These are phyloP conservation scores for Fusarium sp. DNA, from an alignment of 2,329 filamentous ascomycete species.

Conservation along the genomic window DNA sequence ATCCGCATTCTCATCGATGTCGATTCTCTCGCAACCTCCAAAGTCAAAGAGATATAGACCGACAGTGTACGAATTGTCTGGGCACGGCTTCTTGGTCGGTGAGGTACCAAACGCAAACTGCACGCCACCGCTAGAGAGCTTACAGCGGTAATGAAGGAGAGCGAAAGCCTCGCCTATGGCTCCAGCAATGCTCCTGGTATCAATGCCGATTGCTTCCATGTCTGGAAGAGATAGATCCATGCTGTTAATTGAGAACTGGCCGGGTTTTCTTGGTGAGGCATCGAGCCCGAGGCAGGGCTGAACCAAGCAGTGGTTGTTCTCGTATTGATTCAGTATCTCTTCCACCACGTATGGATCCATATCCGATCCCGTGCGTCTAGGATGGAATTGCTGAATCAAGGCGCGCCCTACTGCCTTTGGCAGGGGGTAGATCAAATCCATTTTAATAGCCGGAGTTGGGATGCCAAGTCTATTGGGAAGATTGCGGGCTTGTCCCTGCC, in stretches of 20 bases:
- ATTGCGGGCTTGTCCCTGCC: no score
- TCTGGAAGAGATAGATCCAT: not conserved
- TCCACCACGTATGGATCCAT: not conserved
- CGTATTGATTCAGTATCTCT: not conserved
- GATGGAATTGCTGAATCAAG: not conserved
- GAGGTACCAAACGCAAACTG: not conserved
- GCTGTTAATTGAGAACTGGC: not conserved
- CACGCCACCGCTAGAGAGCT: not conserved
- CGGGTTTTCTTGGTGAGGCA: rapidly evolving
- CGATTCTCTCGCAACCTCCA: not conserved
- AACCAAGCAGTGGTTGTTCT: not conserved
- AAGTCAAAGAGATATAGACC: not conserved
- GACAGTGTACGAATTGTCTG: not conserved
- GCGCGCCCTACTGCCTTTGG: not conserved
- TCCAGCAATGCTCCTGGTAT: no score
- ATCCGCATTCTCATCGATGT: rapidly evolving
- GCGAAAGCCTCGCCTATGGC: not conserved
- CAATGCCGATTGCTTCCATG: not conserved
- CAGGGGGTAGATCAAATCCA: not conserved
- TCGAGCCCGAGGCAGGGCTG: not conserved
- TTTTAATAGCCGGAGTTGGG: not conserved
- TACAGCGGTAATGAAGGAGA: not conserved
- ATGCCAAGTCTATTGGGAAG: no score
- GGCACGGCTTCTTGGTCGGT: no score
- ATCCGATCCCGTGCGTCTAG: rapidly evolving